phyloP scores from a whole-genome alignment of 352 stramenopile species.

The Pythium dissotocum region DNA sequence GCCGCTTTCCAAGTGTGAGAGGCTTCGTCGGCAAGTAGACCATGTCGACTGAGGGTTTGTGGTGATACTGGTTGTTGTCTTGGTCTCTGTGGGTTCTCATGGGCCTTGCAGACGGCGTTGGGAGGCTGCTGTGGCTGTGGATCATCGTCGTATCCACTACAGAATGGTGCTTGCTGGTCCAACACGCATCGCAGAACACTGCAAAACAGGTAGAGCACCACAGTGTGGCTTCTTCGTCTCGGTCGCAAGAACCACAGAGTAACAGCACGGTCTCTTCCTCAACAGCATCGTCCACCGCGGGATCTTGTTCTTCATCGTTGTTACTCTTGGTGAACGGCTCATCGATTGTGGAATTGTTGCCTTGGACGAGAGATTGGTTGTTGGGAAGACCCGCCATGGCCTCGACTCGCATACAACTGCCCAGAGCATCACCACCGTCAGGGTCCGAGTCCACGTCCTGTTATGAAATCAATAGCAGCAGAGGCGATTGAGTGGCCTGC shows the following conservation, averaged over 20 bases:
- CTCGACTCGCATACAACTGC: slow-evolving; percentile 28
- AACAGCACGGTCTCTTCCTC: slow-evolving; percentile 28
- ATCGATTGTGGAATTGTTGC: neutral
- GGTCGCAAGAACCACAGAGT: slow-evolving; percentile 43
- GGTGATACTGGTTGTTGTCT: slow-evolving; percentile 15
- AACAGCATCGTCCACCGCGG: neutral
- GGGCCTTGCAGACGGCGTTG: slow-evolving; percentile 31
- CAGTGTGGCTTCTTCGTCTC: slow-evolving; percentile 36
- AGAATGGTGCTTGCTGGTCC: slow-evolving; percentile 46
- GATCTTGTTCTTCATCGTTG: slow-evolving; percentile 8
- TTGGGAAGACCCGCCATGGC: neutral
- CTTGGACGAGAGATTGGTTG: neutral
- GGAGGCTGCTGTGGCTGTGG: slow-evolving; percentile 3
- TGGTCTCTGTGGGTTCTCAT: slow-evolving; percentile 20
- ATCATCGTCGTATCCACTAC: slow-evolving; percentile 41
- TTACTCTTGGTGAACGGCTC: slow-evolving; percentile 3
- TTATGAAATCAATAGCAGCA: neutral
- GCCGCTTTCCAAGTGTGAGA: slow-evolving; percentile 31
- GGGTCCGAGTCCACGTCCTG: slow-evolving; percentile 14
- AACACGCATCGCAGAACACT: slow-evolving; percentile 55
- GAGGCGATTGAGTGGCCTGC: slow-evolving; percentile 3
- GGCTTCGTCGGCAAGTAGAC: slow-evolving; percentile 62
- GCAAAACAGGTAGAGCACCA: slow-evolving; percentile 69
- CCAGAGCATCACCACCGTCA: slow-evolving; percentile 17
- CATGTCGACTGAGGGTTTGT: slow-evolving; percentile 41